Base-by-base conservation (phyloP, 2,329 filamentous ascomycete species). In the Botryotinia globosa region DNA sequence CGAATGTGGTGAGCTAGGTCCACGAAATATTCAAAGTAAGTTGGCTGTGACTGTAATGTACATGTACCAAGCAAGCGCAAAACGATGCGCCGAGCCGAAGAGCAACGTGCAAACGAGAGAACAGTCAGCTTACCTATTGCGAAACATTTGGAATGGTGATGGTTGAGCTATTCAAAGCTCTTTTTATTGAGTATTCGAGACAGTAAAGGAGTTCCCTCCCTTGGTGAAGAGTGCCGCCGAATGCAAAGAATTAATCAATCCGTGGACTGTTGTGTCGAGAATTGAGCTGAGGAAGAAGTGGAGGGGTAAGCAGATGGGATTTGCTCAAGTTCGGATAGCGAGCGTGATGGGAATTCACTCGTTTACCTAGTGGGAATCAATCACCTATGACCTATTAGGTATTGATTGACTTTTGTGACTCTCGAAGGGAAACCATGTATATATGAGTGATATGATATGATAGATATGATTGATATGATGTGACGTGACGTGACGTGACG, bases 91-190 rank as follows among this genome's bases (percentile, higher is more conserved):
- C 51, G 16, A 48, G 8, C 62, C 51, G n/a, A 44, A 37, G 16
- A n/a, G 14, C 32, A 45, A 29, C 18, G 63, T 10, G 25, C 16
- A 45, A 34, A 39, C 8, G 44, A 51, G 16, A 37, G 20, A 12
- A 54, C 29, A 51, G n/a, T 22, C n/a, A 54, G 16, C 79, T 79
- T 78, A 81, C 80, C 80, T 77, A 76, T 81, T 81, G 77, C 79
- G 78, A 80, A 81, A 81, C 80, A 81, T 81, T 75, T 77, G 75
- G 77, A 76, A 51, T 67, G 69, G 61, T 42, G 72, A 68, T 71
- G 66, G 72, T 73, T 75, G 74, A 74, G 34, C 73, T 70, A 32
- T 42, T 61, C 62, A 73, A 66, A 77, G 76, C 74, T 77, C 72
- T 74, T 32, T 69, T 73, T 74, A 72, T 70, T 71, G 69, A 51